These are phyloP conservation scores for Botryotinia narcissicola DNA, from an alignment of 2,329 filamentous ascomycete species.

Conservation along the genomic window DNA sequence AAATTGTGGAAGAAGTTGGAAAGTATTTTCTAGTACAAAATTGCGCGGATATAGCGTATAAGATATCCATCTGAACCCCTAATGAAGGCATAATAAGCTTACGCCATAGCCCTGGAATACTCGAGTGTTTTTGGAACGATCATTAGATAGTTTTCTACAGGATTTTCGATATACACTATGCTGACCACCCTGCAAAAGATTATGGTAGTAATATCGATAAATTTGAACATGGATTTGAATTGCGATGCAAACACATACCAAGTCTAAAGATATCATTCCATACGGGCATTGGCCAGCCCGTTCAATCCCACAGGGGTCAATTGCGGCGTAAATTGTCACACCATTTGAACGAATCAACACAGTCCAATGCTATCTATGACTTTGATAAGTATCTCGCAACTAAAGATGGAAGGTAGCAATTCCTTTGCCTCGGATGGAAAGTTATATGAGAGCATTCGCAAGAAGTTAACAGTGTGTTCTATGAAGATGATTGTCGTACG, in stretches of 20 bases:
- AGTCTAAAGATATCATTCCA: not conserved
- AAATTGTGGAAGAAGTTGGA: too few species aligned
- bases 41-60: too few species aligned
- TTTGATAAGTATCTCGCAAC: not conserved
- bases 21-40: too few species aligned
- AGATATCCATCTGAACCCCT: too few species aligned
- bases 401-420: not conserved
- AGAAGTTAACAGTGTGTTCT: not conserved
- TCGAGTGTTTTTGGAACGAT: too few species aligned
- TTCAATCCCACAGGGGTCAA: not conserved
- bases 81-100: too few species aligned
- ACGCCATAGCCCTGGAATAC: too few species aligned
- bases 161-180: too few species aligned
- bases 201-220: not conserved
- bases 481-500: not conserved
- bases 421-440: not conserved
- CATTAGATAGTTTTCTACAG: too few species aligned
- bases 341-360: not conserved
- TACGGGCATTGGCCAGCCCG: not conserved
- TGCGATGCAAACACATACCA: not conserved
- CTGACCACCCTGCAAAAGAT: too few species aligned
- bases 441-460: not conserved
- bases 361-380: not conserved
- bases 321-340: not conserved
- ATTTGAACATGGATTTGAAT: not conserved